These are phyloP conservation scores for Copromyces sp. DNA, from an alignment of 495 filamentous ascomycete species.

Conservation along the genomic window DNA sequence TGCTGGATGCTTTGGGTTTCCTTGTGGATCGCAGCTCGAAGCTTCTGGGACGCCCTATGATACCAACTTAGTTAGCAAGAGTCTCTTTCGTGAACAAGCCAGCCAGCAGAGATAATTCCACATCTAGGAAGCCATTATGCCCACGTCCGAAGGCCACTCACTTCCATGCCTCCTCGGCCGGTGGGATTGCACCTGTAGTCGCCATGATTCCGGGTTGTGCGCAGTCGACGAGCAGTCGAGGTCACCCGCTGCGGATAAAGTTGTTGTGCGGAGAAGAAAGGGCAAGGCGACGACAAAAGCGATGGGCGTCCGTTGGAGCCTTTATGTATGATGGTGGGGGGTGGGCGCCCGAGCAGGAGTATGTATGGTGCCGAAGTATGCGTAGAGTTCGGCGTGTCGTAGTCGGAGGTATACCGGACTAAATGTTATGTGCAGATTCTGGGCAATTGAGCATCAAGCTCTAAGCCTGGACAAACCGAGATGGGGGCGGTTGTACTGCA, in stretches of 20 bases:
- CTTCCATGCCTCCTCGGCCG: conserved; percentile 17
- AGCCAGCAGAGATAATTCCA: neutral
- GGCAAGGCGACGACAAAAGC: neutral
- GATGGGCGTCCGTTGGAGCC: neutral
- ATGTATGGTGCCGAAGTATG: neutral
- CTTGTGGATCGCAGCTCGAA: conserved; percentile 16
- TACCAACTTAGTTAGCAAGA: conserved; percentile 4
- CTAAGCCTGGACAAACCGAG: neutral
- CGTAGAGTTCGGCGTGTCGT: neutral
- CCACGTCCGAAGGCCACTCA: conserved; percentile 5
- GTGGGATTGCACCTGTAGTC: conserved; percentile 3
- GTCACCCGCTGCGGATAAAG: neutral
- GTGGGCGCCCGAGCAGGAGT: neutral
- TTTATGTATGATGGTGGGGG: neutral
- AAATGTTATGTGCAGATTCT: neutral
- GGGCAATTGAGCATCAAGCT: neutral
- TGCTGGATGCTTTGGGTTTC: conserved; percentile 36
- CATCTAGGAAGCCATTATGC: neutral
- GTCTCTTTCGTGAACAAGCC: neutral
- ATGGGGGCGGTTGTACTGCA: conserved; percentile 9
- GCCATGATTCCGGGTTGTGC: neutral
- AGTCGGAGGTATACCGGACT: neutral
- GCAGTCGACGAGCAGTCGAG: neutral
- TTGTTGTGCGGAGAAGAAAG: neutral
- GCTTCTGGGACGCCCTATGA: conserved; percentile 17